Base-by-base conservation (phyloP, 1,284 basidiomycete genomes). In the Ceratobasidium sp. region DNA sequence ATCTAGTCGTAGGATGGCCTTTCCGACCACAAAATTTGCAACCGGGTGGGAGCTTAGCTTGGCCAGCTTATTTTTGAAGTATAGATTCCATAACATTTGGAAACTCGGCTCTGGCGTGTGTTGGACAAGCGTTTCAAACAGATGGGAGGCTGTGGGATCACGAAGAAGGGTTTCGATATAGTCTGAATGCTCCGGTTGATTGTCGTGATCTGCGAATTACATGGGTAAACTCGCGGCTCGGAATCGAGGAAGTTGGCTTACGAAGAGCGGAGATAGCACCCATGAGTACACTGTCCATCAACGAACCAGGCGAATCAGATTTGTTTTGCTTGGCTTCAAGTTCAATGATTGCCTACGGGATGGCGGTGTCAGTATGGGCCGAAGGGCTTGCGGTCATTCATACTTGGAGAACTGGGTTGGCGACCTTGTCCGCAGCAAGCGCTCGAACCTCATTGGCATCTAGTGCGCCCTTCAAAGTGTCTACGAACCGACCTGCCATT, bases 11-110 rank as follows among this genome's bases (percentile, higher is more conserved):
- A 89, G 88, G 17, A 97, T 79, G 0, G 91, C 93, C 81, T 90
- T 92, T 0, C 95, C 92, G 6, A 96, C 87, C 19, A 97, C 95
- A 81, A 95, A 98, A 82, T 98, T 98, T 29, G 94, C 95, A 2
- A 96, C 93, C 0, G 96, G 95, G 83, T 98, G 96, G 13, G 87
- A 85, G 4, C 92, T 90, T 34, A 97, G 86, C 78, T 91, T 90
- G 6, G 88, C 84, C 54, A 97, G 85, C 79, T 92, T 94, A 29
- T 90, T 84, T 29, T 85, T 83, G 81, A 98, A 92, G 84, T 97
- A 97, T 0, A 88, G 87, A 4, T 84, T 81, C 95, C 96, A 98
- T 5, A 98, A 81, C 0, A 87, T 81, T 43, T 85, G 82, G 82
- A 96, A 96, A 2, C 91, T 87, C n/a, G 83, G 79, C 3, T 86